Base-by-base conservation (phyloP, 129 eudicot species). In the Saposhnikovia divaricata region DNA sequence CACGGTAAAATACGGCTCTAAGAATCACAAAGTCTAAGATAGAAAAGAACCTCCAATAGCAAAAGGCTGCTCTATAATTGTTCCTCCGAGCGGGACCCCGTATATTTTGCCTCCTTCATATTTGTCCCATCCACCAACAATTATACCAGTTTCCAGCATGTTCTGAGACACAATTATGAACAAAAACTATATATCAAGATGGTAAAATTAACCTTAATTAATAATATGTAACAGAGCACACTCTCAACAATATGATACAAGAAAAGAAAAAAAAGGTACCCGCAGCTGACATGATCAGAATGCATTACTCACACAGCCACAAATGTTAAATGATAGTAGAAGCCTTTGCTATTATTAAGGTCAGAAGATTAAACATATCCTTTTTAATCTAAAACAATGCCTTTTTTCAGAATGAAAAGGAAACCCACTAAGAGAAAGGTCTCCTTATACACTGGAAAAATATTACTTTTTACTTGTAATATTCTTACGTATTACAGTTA, bases 41-140 rank as follows among this genome's bases (percentile, higher is more conserved):
- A 78, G 68, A 38, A 75, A 59, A 84, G 82, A 19, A 91, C 99
- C 99, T 90, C 99, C 99, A 78, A 96, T 96, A n/a, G 98, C 89
- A 77, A 96, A 96, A 80, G 99, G 99, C 85, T 87, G 99, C 87
- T 92, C 99, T 50, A 96, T 53, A 45, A 96, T 72, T 74, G 98
- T 96, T 78, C 99, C 99, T 80, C 99, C 99, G 51, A 96, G 93
- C 40, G 99, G 98, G 45, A 96, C 83, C 28, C 99, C 99, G 57
- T 90, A 96, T 40, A 96, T 90, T 84, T 92, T 96, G 11, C 99
- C 99, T 2, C 99, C 99, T 84, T 96, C 93, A 76, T 96, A 88
- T 82, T 92, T 92, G 86, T 92, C 98, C 99, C 99, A 96, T 70
- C 99, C 99, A 39, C 99, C 99, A 80, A 96, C 93, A 78, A 96